These are phyloP conservation scores for Candida silvicultrix DNA, from an alignment of 805 yeast species.

Conservation along the genomic window DNA sequence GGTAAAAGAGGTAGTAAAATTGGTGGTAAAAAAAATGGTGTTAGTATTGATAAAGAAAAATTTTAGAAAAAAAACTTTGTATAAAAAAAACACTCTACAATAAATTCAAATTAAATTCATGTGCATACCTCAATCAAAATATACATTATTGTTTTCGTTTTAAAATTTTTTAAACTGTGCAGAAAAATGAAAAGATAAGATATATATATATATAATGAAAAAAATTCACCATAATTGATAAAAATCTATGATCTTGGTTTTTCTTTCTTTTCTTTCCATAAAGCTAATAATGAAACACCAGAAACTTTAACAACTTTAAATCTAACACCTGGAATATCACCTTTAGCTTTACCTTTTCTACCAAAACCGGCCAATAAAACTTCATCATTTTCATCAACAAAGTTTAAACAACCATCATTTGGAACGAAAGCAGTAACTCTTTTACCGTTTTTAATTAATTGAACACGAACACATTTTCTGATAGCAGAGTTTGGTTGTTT, in stretches of 20 bases:
- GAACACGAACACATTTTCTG: constrained; percentile 99
- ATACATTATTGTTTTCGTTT: neutral
- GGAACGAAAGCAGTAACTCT: constrained; percentile 99
- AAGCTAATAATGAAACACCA: constrained; percentile 99
- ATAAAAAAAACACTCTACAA: too few species aligned
- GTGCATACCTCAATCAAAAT: neutral
- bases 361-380: constrained; percentile 99
- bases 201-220: neutral
- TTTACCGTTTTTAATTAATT: constrained; percentile 99
- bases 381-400: constrained; percentile 99
- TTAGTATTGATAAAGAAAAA: constrained; percentile 49
- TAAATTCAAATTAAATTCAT: neutral
- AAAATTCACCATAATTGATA: neutral
- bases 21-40: constrained; percentile 54
- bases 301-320: constrained; percentile 99
- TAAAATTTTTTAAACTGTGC: too few species aligned
- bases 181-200: neutral
- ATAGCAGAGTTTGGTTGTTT: constrained; percentile 99
- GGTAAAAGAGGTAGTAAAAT: constrained; percentile 21
- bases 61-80: neutral
- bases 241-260: constrained; percentile 93
- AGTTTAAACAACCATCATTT: constrained; percentile 99
- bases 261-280: constrained; percentile 99
- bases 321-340: constrained; percentile 99
- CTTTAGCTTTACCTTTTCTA: constrained; percentile 99